Base-by-base conservation (phyloP, 2,329 filamentous ascomycete species). In the Rutstroemia sp. region DNA sequence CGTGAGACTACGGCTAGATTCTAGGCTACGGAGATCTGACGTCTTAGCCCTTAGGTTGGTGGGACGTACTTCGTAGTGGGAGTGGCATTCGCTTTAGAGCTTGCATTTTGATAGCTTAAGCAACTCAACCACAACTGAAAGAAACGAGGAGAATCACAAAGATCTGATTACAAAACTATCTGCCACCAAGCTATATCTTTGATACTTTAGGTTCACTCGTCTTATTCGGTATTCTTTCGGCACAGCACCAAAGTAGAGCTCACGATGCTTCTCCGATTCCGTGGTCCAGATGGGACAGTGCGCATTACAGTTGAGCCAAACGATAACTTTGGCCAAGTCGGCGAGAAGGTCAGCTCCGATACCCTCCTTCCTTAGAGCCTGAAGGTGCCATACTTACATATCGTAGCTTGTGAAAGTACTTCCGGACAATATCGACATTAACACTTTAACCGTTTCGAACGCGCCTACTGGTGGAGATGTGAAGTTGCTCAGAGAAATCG, bases 201-300 rank as follows among this genome's bases (percentile, higher is more conserved):
- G 34, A 37, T 23, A 14, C 14, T 25, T 39, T 21, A 14, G 2
- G 42, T 14, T 12, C 23, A n/a, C 27, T 25, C 19, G 17, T 34
- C 30, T 17, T 42, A n/a, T 25, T 17, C 23, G 39, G 39, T 42
- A 9, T 34, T 34, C 30, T 34, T 34, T 17, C 39, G 16, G 39
- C 8, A 4, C 16, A 42, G 9, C 14, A 21, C 12, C 42, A 46
- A 23, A 23, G 21, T n/a, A 38, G 39, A 50, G 47, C 16, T 57
- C 47, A 64, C 48, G 45, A 68, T 66, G 64, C 60, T 67, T 49
- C 58, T 67, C 27, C 60, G 65, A 58, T 65, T 65, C 58, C 86
- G 92, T 67, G 91, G 91, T 70, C 90, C 89, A 62, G 91, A 96
- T 75, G 94, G 94, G 75, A 94, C 94, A 78, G 86, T 92, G 73